Evolutionary conservation across 2,329 filamentous ascomycete species (phyloP).

Genomic region (Akanthomyces muscarius): DNA sequence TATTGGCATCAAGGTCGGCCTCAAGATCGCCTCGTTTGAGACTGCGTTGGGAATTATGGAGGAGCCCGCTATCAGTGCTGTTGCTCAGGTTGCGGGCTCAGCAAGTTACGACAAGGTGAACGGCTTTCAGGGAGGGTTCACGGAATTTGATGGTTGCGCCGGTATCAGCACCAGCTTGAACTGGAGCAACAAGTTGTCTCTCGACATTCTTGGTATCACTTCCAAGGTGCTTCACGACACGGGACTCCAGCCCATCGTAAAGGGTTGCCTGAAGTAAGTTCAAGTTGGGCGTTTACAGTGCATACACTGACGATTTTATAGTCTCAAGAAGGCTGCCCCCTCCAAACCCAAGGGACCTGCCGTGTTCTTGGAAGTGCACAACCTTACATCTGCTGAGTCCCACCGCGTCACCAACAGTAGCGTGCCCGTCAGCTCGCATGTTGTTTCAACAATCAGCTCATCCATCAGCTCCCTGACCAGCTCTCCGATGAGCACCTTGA

Average conservation of each 20-base stretch:
- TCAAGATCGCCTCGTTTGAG: constrained; percentile 23
- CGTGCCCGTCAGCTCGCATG: not conserved
- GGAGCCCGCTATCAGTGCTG: constrained; percentile 27
- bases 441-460: not conserved
- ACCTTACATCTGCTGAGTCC: not conserved
- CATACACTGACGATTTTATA: not conserved
- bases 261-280: constrained; percentile 25
- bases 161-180: constrained; percentile 27
- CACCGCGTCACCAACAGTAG: not conserved
- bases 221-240: constrained; percentile 24
- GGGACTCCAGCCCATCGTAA: constrained; percentile 20
- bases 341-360: not conserved
- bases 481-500: not conserved
- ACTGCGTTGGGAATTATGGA: constrained; percentile 24
- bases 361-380: not conserved
- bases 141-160: constrained; percentile 23
- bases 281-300: not conserved
- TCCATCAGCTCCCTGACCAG: not conserved
- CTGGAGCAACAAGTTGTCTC: constrained; percentile 27
- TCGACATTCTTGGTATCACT: constrained; percentile 21
- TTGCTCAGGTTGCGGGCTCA: constrained; percentile 22
- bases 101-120: constrained; percentile 16
- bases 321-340: not conserved
- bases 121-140: constrained; percentile 22
- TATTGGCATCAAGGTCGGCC: constrained; percentile 25